Evolutionary conservation across 495 filamentous ascomycete species (phyloP).

Genomic region (Lepraria neglecta): DNA sequence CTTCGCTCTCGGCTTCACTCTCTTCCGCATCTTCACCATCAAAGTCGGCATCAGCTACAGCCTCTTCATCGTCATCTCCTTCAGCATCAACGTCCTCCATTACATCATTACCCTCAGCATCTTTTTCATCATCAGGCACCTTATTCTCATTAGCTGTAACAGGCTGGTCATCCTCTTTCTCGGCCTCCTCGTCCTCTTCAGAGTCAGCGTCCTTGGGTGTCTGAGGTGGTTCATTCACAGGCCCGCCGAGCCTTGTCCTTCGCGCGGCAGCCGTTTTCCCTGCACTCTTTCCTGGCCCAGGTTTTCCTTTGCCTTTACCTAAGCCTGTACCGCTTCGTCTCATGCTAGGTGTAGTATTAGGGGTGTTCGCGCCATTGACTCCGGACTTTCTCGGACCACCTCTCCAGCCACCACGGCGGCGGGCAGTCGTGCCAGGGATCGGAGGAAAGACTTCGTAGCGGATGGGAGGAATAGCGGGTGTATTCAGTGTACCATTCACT

Average conservation of each 20-base stretch:
- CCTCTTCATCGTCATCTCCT: conserved; percentile 17
- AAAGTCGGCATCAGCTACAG: conserved; percentile 25
- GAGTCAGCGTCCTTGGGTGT: not conserved
- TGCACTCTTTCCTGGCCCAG: not conserved
- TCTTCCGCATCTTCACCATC: conserved; percentile 25
- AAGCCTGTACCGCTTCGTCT: conserved; percentile 17
- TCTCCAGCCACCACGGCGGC: conserved; percentile 27
- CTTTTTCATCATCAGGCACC: conserved; percentile 16
- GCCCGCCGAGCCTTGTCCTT: conserved; percentile 2
- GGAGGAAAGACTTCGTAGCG: conserved; percentile 33
- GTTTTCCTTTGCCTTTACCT: conserved; percentile 13
- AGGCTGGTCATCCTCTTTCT: conserved; percentile 10
- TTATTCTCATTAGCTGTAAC: conserved; percentile 3
- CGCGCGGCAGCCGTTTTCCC: conserved; percentile 6
- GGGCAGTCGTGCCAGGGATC: conserved; percentile 27
- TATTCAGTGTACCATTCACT: conserved; percentile 11
- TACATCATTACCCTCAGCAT: conserved; percentile 20
- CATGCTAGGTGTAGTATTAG: conserved; percentile 15
- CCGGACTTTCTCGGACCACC: conserved; percentile 20
- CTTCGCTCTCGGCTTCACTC: conserved; percentile 23
- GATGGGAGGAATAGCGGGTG: conserved; percentile 25
- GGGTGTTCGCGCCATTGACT: conserved; percentile 21
- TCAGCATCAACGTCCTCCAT: conserved; percentile 11
- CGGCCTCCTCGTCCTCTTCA: conserved; percentile 16
- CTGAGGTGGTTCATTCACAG: conserved; percentile 1